Percentiles rank a stretch among this genome's conserved stretches.
These are phyloP conservation scores for Pseudonitzschia delicatissima DNA, from an alignment of 108 stramenopile species.

Conservation along the genomic window DNA sequence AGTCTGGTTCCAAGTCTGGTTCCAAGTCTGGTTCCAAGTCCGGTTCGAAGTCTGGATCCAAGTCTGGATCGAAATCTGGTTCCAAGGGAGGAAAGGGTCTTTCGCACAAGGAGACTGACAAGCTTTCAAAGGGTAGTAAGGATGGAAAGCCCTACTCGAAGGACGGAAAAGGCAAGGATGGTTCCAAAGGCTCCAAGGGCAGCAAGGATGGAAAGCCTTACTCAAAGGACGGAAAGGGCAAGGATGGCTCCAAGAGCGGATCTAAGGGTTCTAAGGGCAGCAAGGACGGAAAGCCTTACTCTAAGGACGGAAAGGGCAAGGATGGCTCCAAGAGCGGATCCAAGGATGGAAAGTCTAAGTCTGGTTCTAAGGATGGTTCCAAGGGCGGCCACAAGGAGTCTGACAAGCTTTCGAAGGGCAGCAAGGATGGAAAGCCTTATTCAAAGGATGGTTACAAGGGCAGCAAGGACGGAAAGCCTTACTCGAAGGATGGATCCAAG, in stretches of 20 bases:
- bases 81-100: constrained; percentile 7
- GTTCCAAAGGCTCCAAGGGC: neutral
- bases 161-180: neutral
- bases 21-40: neutral
- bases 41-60: neutral
- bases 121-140: neutral
- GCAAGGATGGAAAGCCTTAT: too few species aligned
- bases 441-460: constrained; percentile 3
- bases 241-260: neutral
- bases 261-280: constrained; percentile 4
- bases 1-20: neutral
- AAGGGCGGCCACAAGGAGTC: constrained; percentile 1
- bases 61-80: neutral
- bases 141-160: too few species aligned
- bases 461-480: constrained; percentile 3
- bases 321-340: constrained; percentile 7
- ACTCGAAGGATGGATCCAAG: neutral
- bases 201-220: too few species aligned
- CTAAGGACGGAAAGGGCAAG: constrained; percentile 1
- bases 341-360: constrained; percentile 1
- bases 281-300: neutral
- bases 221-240: constrained; percentile 6
- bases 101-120: neutral
- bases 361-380: neutral
- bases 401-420: neutral